These are phyloP conservation scores for Endothia cerciana DNA, from an alignment of 2,329 filamentous ascomycete genomes.

Conservation along the genomic window DNA sequence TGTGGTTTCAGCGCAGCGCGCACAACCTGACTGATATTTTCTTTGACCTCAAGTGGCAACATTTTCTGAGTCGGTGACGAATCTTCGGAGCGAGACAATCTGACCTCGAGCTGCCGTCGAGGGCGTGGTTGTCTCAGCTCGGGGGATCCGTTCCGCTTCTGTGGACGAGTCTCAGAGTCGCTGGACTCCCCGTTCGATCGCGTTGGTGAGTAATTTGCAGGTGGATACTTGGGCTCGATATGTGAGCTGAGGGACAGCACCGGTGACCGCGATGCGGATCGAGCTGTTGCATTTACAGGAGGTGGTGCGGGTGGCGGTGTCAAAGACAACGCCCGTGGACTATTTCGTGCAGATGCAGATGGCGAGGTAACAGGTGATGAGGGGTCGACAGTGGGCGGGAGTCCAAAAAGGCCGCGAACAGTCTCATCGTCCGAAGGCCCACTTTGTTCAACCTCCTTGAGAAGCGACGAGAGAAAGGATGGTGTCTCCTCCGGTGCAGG, in stretches of 20 bases:
- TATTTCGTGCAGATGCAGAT: slow-evolving; percentile 66
- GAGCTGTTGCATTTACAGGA: slow-evolving; percentile 49
- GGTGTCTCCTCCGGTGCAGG: slow-evolving; percentile 56
- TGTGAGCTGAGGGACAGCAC: slow-evolving; percentile 69
- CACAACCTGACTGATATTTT: slow-evolving; percentile 87
- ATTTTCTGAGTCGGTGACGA: slow-evolving; percentile 67
- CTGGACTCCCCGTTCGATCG: slow-evolving; percentile 49
- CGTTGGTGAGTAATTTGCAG: slow-evolving; percentile 72
- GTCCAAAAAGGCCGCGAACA: slow-evolving; percentile 44
- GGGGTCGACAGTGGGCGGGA: slow-evolving; percentile 39
- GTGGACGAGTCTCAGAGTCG: slow-evolving; percentile 46
- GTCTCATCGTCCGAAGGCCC: slow-evolving; percentile 62
- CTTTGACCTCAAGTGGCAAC: slow-evolving; percentile 82
- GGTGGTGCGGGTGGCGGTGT: slow-evolving; percentile 65
- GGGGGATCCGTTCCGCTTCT: slow-evolving; percentile 36
- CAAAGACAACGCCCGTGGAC: slow-evolving; percentile 67
- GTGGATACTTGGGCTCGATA: slow-evolving; percentile 75
- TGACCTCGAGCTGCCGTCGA: slow-evolving; percentile 48
- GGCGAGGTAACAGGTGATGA: slow-evolving; percentile 59
- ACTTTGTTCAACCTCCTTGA: slow-evolving; percentile 83
- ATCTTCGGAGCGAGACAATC: slow-evolving; percentile 59
- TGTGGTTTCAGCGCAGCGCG: slow-evolving; percentile 79
- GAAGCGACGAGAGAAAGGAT: slow-evolving; percentile 82
- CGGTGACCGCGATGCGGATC: slow-evolving; percentile 63
- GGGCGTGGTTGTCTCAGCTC: slow-evolving; percentile 59